Conservation (phyloP, 257 asterid species). For the Pogostemon cablin region DNA sequence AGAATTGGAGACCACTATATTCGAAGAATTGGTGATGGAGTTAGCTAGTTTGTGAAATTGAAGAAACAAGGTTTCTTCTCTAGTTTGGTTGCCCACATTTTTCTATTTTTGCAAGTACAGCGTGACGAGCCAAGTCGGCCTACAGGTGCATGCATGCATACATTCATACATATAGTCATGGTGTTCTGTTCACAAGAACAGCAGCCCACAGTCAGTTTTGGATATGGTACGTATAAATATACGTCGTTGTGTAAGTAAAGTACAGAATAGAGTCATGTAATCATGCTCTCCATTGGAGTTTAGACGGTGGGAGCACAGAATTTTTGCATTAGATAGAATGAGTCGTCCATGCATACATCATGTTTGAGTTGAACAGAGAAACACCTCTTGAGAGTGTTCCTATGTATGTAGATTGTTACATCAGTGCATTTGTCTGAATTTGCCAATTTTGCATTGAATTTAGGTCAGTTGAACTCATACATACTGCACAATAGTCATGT, state of each 20-base stretch:
- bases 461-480: conserved; percentile 19
- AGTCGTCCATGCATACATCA: conserved; percentile 9
- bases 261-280: not conserved
- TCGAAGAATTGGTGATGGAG: conserved; percentile 65
- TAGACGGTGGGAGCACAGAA: conserved; percentile 2
- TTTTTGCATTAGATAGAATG: not conserved
- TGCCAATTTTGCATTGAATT: conserved; percentile 23
- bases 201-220: conserved; percentile 15
- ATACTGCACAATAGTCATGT: not conserved
- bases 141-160: not conserved
- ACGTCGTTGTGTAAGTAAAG: not conserved
- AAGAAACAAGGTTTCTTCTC: conserved; percentile 25
- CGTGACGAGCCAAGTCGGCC: conserved; percentile 16
- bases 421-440: conserved; percentile 23
- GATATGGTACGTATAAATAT: not conserved
- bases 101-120: not conserved
- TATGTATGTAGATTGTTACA: conserved; percentile 17
- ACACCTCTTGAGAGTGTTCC: conserved; percentile 1
- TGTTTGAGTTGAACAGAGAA: not conserved
- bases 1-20: conserved; percentile 60
- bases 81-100: too few species aligned
- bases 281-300: not conserved
- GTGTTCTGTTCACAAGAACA: conserved; percentile 12
- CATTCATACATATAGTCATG: not conserved
- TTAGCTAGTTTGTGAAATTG: conserved; percentile 38